phyloP scores from a whole-genome alignment of 2,329 filamentous ascomycete genomes.

The Pseudophaeomoniella oleicola region DNA sequence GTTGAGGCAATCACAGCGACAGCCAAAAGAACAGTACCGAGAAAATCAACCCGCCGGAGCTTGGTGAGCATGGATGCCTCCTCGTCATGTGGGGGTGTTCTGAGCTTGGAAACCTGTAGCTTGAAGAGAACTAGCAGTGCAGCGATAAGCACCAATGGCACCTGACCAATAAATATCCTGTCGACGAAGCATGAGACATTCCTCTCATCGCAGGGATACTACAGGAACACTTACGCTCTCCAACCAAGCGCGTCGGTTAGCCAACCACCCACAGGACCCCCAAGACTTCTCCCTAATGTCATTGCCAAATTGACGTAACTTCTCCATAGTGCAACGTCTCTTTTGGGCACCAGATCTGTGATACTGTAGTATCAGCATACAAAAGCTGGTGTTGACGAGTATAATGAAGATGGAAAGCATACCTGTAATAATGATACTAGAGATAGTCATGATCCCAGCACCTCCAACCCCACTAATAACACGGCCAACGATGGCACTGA shows the following conservation, averaged over 20 bases:
- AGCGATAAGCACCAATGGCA: slow-evolving; percentile 38
- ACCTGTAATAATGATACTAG: slow-evolving; percentile 32
- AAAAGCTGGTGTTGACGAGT: too few species aligned
- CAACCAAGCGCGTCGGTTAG: slow-evolving; percentile 50
- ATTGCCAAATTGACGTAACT: slow-evolving; percentile 37
- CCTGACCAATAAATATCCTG: slow-evolving; percentile 44
- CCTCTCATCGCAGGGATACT: too few species aligned
- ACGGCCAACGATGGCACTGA: slow-evolving; percentile 25
- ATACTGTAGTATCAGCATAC: too few species aligned
- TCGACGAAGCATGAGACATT: background rate
- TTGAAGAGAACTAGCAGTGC: slow-evolving; percentile 29
- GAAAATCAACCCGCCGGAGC: slow-evolving; percentile 43
- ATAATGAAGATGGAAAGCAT: too few species aligned
- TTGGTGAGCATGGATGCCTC: slow-evolving; percentile 8
- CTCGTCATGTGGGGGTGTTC: slow-evolving; percentile 7
- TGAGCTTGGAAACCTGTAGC: too few species aligned
- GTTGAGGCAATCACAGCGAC: slow-evolving; percentile 28
- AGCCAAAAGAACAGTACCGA: slow-evolving; percentile 35
- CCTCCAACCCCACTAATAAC: slow-evolving; percentile 28
- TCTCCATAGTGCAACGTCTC: slow-evolving; percentile 33
- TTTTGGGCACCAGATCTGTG: slow-evolving; percentile 33
- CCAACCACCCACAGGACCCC: slow-evolving; percentile 44
- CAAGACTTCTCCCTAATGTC: slow-evolving; percentile 34
- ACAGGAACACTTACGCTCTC: slow-evolving; percentile 44
- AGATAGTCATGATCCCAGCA: slow-evolving; percentile 28